Evolutionary conservation across 495 filamentous ascomycete species (phyloP).

Genomic region (Hypoxylon rickii): DNA sequence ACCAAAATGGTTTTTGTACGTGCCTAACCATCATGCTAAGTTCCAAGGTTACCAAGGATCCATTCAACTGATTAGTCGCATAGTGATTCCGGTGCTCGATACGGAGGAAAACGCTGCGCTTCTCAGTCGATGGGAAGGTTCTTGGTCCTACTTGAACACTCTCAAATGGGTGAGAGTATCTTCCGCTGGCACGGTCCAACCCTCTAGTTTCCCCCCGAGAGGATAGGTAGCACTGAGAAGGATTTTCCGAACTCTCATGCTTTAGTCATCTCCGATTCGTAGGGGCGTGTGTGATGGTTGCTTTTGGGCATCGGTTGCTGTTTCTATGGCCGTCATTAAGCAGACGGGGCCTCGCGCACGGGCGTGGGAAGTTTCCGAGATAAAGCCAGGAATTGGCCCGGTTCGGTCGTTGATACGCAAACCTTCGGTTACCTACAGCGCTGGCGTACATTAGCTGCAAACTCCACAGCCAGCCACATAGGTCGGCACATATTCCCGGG

Average conservation of each 20-base stretch:
- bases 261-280: constrained; percentile 9
- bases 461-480: constrained; percentile 30
- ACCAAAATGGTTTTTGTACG: constrained; percentile 78
- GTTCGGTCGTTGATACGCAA: constrained; percentile 22
- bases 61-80: constrained; percentile 24
- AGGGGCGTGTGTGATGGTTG: constrained; percentile 15
- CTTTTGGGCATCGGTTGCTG: constrained; percentile 25
- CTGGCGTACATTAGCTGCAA: constrained; percentile 27
- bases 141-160: constrained; percentile 59
- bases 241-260: constrained; percentile 39
- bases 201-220: constrained; percentile 72
- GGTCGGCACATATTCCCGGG: constrained; percentile 19
- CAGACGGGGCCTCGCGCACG: constrained; percentile 31
- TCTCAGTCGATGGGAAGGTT: constrained; percentile 55
- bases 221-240: constrained; percentile 49
- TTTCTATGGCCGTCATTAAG: constrained; percentile 32
- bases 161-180: constrained; percentile 64
- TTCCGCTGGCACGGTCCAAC: constrained; percentile 57
- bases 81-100: constrained; percentile 59
- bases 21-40: neutral
- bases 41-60: too few relatives aligned
- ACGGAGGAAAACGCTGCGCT: constrained; percentile 48
- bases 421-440: constrained; percentile 31
- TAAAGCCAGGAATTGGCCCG: constrained; percentile 11
- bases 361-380: constrained; percentile 32